Percentiles rank a stretch among this genome's conserved stretches.
Conservation (phyloP, 371 early-diverging fungal species). For the Nosema bombycis region DNA sequence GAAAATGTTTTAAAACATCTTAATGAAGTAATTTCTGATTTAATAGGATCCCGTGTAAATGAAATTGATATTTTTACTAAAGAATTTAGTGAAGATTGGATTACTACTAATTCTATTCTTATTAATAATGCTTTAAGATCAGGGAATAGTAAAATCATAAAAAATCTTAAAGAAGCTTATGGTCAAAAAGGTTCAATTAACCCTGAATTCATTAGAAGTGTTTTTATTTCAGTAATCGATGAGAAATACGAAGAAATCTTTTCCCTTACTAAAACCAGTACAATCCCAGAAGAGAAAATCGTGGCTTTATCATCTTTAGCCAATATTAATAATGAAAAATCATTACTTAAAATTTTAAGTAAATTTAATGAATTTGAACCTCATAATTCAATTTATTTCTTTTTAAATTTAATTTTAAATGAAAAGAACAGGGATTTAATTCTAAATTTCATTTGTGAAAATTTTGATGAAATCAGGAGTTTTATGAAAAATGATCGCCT, state of each 20-base stretch:
- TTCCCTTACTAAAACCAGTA: not conserved
- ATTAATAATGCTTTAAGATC: not conserved
- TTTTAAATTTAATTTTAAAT: not conserved
- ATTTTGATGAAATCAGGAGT: conserved; percentile 18
- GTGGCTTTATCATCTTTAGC: conserved; percentile 19
- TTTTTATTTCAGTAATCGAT: conserved; percentile 16
- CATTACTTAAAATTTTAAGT: not conserved
- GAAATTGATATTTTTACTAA: not conserved
- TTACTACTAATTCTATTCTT: not conserved
- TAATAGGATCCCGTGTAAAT: not conserved
- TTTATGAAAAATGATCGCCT: conserved; percentile 23
- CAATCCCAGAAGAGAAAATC: conserved; percentile 2
- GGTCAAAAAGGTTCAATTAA: not conserved
- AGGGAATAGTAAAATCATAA: not conserved
- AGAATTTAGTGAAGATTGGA: not conserved
- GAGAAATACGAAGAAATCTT: conserved; percentile 5
- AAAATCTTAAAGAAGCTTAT: not conserved
- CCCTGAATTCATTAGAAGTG: not conserved
- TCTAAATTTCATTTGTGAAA: conserved; percentile 6
- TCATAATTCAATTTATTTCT: conserved; percentile 18
- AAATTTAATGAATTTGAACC: conserved; percentile 13
- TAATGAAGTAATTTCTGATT: conserved; percentile 2
- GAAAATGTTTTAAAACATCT: not conserved
- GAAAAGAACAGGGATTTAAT: not conserved
- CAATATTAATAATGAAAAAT: not conserved